Base-by-base conservation (phyloP, 768 basidiomycete species). In the Mrakia hoshinonis region DNA sequence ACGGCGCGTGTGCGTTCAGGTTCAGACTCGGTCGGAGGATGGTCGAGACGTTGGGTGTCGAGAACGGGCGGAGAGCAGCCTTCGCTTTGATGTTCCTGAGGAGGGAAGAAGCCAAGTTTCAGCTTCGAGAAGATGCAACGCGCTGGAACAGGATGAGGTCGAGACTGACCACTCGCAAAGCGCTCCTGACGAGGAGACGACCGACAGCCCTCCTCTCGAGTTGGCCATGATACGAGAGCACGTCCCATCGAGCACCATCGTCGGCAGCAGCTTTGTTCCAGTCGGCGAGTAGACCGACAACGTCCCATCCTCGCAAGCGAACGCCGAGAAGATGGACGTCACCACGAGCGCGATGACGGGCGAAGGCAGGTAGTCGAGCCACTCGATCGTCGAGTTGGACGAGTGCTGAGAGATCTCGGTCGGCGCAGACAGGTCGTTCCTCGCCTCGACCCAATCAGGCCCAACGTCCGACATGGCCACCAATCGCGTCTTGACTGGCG, bases 281-380 rank as follows among this genome's bases (percentile, higher is more conserved):
- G 87, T 87, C 60, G 84, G 84, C 4, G 92, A 89, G 80, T 97
- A 97, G 12, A 95, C 85, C 73, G 84, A 85, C n/a, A 98, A 81
- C 4, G 83, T 84, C 0, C 90, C 91, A 78, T 96, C 92, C 73
- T 87, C 84, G 81, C 85, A 84, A 0, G 86, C 89, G 4, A 85
- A 89, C 9, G 90, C 93, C 75, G 87, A 87, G 77, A 90, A 92
- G 2, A 76, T 76, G 15, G 78, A 76, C 0, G 91, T 88, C 0
- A 87, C 87, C 5, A 86, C 86, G 61, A 90, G 76, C 0, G 83
- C 81, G 20, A 94, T 78, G n/a, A 85, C 86, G 31, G 89, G 87
- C 2, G 85, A 85, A 1, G 89, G 86, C 10, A 95, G 76, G 79
- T 90, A 98, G 79, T 97, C 94, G 54, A 94, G 79, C 92, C 94